phyloP scores from a whole-genome alignment of 2,329 filamentous ascomycete genomes.

The Colletotrichum magnum region DNA sequence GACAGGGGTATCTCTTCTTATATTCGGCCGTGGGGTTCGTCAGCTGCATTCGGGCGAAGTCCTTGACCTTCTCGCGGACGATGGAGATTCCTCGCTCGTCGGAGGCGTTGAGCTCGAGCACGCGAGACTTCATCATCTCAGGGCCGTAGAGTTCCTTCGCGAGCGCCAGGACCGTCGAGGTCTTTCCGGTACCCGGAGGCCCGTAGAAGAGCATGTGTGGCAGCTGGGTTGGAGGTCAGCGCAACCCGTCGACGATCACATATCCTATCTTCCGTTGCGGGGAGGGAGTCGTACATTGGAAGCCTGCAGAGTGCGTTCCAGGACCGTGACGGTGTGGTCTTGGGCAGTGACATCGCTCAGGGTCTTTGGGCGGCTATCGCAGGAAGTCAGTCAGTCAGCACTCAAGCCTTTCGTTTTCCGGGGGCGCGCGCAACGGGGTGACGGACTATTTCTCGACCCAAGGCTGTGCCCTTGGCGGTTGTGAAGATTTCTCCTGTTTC shows the following conservation, averaged over 20 bases:
- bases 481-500: conserved; percentile 74
- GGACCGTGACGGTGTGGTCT: conserved; percentile 94
- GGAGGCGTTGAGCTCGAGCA: conserved; percentile 99
- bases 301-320: conserved; percentile 93
- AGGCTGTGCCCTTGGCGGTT: conserved; percentile 80
- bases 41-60: conserved; percentile 96
- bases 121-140: conserved; percentile 90
- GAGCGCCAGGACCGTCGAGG: conserved; percentile 95
- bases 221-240: conserved; percentile 65
- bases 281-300: conserved; percentile 78
- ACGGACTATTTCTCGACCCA: conserved; percentile 99
- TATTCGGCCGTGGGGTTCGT: conserved; percentile 82
- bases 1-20: conserved; percentile 85
- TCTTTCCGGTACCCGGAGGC: conserved; percentile 97
- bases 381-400: conserved; percentile 46
- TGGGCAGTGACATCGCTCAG: conserved; percentile 96
- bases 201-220: conserved; percentile 99
- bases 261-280: too few relatives aligned
- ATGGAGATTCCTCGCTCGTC: conserved; percentile 98
- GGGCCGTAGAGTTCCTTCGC: conserved; percentile 98
- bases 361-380: conserved; percentile 86
- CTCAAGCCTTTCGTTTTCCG: neutral
- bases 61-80: conserved; percentile 97
- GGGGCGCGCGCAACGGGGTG: conserved; percentile 20
- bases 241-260: conserved; percentile 7